Conservation (phyloP, 75 land plant species). For the Pinus albicaulis region DNA sequence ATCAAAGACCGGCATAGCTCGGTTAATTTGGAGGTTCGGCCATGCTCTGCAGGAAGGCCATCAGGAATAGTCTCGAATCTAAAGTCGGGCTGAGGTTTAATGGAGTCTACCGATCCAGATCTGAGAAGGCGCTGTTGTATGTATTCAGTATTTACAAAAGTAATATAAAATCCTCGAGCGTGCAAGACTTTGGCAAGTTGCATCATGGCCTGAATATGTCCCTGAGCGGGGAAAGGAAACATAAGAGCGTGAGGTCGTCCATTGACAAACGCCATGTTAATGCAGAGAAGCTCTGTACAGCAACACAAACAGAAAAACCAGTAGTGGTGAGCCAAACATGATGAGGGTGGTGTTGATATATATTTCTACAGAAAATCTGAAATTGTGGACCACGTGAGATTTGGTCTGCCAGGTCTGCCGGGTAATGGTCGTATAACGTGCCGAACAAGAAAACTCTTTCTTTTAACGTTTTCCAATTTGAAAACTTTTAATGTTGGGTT, state of each 20-base stretch:
- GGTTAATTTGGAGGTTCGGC: neutral
- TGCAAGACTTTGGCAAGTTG: neutral
- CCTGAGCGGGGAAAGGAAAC: neutral
- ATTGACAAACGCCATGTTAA: neutral
- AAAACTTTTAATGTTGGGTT: no score
- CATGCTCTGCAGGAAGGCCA: constrained; percentile 9
- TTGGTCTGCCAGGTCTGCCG: no score
- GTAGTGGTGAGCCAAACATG: no score
- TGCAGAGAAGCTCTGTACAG: no score
- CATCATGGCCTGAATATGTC: neutral
- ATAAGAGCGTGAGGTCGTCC: neutral
- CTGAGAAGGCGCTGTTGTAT: neutral
- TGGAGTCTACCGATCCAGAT: neutral
- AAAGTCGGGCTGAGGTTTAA: neutral
- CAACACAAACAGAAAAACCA: no score
- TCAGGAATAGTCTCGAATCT: constrained; percentile 26
- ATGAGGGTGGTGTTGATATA: no score
- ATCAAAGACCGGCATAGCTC: neutral
- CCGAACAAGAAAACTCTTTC: no score
- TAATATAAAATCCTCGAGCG: neutral
- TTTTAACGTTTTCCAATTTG: no score
- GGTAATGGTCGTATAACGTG: no score
- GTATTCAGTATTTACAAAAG: constrained; percentile 7
- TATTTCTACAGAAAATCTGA: no score
- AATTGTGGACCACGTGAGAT: no score